Evolutionary conservation across 768 basidiomycete species (phyloP).

Genomic region (Russula griseocarnosa): DNA sequence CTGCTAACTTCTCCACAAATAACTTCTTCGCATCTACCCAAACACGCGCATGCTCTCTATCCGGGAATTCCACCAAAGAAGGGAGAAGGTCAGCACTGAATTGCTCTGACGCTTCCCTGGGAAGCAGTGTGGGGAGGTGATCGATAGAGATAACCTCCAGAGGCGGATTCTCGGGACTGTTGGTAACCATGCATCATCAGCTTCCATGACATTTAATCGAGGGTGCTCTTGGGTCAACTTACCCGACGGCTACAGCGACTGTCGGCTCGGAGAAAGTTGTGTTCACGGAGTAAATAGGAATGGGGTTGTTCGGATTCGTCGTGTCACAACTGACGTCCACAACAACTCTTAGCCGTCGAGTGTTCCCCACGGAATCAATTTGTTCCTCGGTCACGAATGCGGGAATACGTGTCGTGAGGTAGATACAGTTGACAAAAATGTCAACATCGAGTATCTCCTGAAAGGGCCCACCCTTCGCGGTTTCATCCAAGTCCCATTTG

Average conservation of each 20-base stretch:
- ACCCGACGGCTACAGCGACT: constrained; percentile 80
- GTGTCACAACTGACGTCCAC: constrained; percentile 99
- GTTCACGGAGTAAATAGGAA: constrained; percentile 91
- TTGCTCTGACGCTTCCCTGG: constrained; percentile 94
- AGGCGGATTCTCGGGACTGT: constrained; percentile 57
- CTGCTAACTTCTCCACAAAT: constrained; percentile 63
- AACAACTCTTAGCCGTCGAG: constrained; percentile 69
- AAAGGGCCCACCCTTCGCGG: constrained; percentile 95
- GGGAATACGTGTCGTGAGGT: constrained; percentile 81
- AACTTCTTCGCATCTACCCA: constrained; percentile 87
- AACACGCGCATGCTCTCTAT: constrained; percentile 61
- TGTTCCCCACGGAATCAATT: constrained; percentile 65
- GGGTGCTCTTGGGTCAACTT: constrained; percentile 34
- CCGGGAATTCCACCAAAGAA: constrained; percentile 72
- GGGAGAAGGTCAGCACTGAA: constrained; percentile 87
- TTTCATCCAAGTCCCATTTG: constrained; percentile 98
- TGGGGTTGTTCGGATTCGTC: constrained; percentile 96
- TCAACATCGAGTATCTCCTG: constrained; percentile 93
- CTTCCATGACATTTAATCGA: constrained; percentile 7
- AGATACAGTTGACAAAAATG: constrained; percentile 99
- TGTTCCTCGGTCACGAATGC: constrained; percentile 72
- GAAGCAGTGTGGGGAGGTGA: constrained; percentile 91
- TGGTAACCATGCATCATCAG: constrained; percentile 27
- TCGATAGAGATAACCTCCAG: constrained; percentile 93
- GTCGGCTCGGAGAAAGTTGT: constrained; percentile 93